Base-by-base conservation (phyloP, 2,329 filamentous ascomycete genomes). In the Zasmidium citrigriseum region DNA sequence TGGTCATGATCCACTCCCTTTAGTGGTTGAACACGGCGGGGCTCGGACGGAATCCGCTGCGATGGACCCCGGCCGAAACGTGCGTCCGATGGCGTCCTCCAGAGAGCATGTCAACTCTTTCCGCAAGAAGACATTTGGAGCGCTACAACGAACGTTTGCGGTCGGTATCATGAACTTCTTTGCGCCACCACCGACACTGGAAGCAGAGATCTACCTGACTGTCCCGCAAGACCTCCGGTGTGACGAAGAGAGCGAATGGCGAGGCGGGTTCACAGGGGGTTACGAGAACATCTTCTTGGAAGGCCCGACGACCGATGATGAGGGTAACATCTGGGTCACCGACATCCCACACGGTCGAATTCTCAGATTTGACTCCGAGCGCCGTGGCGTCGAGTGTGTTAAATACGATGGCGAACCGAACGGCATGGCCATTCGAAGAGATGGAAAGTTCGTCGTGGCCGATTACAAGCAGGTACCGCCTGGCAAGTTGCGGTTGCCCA, bases 401-500 rank as follows among this genome's bases (percentile, higher is more conserved):
- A 61, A 67, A 7, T 79, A 72, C 68, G 75, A 78, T 58, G 76
- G 75, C 0, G 76, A 78, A 50, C 76, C 76, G 0, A 78, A 78
- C 55, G 76, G 76, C 0, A 59, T 78, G 2, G 74, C 70, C 0
- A 66, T 73, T 0, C 68, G 69, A 1, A 23, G 54, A 0, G 68
- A 77, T 49, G 76, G 76, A 0, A 64, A 65, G 9, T 54, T 78
- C 0, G 51, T 77, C 0, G 64, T 78, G 3, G 76, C 76, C 9
- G 77, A 78, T 29, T 78, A 78, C 48, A 78, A 78, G 54, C 74
- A 78, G 67, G 76, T 76, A 61, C n/a, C n/a, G n/a, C n/a, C n/a
- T n/a, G n/a, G n/a, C n/a, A n/a, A n/a, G n/a, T n/a, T n/a, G n/a
- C n/a, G n/a, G n/a, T n/a, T n/a, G n/a, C n/a, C n/a, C n/a, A n/a